phyloP scores from a whole-genome alignment of 23 red algal genomes.

The Gracilaria gracilis region DNA sequence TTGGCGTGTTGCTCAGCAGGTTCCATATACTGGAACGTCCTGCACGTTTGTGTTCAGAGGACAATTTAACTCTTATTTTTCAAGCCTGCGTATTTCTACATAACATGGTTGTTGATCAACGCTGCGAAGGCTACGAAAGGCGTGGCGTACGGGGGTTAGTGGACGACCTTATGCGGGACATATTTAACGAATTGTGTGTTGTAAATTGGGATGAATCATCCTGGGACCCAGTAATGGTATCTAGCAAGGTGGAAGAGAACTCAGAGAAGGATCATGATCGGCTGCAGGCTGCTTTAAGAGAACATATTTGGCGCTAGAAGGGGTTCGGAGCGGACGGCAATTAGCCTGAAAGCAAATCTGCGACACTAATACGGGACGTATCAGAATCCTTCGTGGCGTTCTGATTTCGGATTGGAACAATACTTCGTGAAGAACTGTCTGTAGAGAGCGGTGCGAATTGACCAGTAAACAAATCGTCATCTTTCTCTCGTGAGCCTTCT shows the following conservation, averaged over 20 bases:
- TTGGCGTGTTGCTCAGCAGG: conserved; percentile 41
- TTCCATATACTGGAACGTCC: neutral
- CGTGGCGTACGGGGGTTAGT: neutral
- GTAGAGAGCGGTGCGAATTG: too few relatives aligned
- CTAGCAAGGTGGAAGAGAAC: neutral
- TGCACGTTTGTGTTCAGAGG: neutral
- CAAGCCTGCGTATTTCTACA: neutral
- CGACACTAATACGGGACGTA: neutral
- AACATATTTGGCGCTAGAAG: neutral
- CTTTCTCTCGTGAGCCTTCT: too few relatives aligned
- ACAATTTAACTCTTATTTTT: neutral
- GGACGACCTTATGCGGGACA: neutral
- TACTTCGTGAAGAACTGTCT: neutral
- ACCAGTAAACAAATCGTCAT: too few relatives aligned
- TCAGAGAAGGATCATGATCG: neutral
- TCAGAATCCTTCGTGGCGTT: neutral
- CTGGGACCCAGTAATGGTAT: neutral
- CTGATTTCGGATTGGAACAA: neutral
- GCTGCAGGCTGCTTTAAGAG: neutral
- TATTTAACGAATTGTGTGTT: neutral
- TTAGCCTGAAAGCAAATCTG: neutral
- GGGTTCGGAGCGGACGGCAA: neutral
- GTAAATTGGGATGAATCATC: neutral
- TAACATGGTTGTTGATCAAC: neutral
- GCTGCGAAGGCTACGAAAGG: neutral